These are phyloP conservation scores for Colletotrichum costaricense DNA, from an alignment of 2,329 filamentous ascomycete genomes.

Conservation along the genomic window DNA sequence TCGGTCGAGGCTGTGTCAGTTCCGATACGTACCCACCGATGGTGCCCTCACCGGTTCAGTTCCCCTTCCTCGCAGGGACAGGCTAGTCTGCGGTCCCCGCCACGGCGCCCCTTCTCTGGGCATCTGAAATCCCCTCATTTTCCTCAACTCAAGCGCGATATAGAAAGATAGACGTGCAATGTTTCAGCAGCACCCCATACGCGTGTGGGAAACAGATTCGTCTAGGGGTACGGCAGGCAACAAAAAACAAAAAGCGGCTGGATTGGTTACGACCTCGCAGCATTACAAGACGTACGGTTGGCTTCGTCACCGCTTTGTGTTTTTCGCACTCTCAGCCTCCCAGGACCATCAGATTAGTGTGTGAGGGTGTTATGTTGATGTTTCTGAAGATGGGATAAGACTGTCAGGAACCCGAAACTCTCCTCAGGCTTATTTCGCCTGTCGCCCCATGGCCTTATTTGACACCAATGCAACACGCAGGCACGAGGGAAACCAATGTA, in stretches of 20 bases:
- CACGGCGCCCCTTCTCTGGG: slow-evolving; percentile 6
- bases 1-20: background rate
- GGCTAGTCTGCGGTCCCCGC: slow-evolving; percentile 2
- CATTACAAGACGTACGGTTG: background rate
- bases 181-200: slow-evolving; percentile 23
- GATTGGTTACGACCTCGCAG: background rate
- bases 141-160: slow-evolving; percentile 5
- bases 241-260: background rate
- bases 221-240: background rate
- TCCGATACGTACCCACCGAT: background rate
- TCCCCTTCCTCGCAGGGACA: slow-evolving; percentile 7
- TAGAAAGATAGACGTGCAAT: slow-evolving; percentile 1
- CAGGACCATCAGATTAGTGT: background rate
- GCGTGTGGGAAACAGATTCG: slow-evolving; percentile 7
- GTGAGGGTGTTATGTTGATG: slow-evolving; percentile 1
- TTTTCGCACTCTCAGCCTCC: background rate
- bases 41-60: background rate
- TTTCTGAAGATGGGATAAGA: slow-evolving; percentile 33
- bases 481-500: background rate
- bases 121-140: slow-evolving; percentile 13
- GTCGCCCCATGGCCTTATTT: background rate
- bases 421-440: background rate
- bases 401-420: slow-evolving; percentile 14
- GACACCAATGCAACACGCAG: slow-evolving; percentile 1
- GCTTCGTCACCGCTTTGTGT: slow-evolving; percentile 22